Conservation (phyloP, 495 filamentous ascomycete species). For the Tuber umbilicatum region DNA sequence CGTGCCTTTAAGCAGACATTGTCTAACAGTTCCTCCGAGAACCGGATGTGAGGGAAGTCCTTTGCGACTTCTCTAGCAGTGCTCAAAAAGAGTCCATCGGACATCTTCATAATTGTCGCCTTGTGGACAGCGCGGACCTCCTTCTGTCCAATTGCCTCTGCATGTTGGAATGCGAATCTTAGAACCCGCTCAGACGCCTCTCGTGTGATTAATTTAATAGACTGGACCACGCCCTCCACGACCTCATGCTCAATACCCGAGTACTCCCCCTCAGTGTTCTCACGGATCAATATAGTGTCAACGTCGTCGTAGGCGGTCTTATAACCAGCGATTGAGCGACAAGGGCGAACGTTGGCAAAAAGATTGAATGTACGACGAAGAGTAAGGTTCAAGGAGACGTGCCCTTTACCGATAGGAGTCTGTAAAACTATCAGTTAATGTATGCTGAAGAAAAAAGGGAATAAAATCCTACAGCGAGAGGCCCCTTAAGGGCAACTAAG, state of each 20-base stretch:
- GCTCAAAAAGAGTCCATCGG: slow-evolving; percentile 91
- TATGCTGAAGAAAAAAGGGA: not conserved
- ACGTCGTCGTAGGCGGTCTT: slow-evolving; percentile 98
- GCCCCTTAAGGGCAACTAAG: slow-evolving; percentile 94
- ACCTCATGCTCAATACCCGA: slow-evolving; percentile 98
- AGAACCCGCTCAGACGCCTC: slow-evolving; percentile 91
- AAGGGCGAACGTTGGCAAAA: slow-evolving; percentile 96
- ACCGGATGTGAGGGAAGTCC: slow-evolving; percentile 89
- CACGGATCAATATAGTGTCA: slow-evolving; percentile 94
- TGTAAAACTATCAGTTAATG: slow-evolving; percentile 42
- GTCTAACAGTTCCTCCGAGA: slow-evolving; percentile 94
- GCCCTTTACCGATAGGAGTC: slow-evolving; percentile 97
- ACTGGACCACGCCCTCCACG: slow-evolving; percentile 95
- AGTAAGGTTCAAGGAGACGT: slow-evolving; percentile 97
- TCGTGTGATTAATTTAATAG: slow-evolving; percentile 96
- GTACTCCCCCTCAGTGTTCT: slow-evolving; percentile 99
- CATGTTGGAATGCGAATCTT: slow-evolving; percentile 95
- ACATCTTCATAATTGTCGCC: slow-evolving; percentile 99
- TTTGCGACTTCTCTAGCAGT: slow-evolving; percentile 75
- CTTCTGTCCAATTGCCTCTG: slow-evolving; percentile 77
- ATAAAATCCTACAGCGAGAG: slow-evolving; percentile 68
- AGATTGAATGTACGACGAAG: slow-evolving; percentile 98
- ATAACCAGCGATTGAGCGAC: slow-evolving; percentile 90
- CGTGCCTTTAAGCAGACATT: slow-evolving; percentile 82
- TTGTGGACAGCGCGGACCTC: slow-evolving; percentile 98